Evolutionary conservation across 805 yeast species (phyloP).

Genomic region (Metschnikowia koreensis): DNA sequence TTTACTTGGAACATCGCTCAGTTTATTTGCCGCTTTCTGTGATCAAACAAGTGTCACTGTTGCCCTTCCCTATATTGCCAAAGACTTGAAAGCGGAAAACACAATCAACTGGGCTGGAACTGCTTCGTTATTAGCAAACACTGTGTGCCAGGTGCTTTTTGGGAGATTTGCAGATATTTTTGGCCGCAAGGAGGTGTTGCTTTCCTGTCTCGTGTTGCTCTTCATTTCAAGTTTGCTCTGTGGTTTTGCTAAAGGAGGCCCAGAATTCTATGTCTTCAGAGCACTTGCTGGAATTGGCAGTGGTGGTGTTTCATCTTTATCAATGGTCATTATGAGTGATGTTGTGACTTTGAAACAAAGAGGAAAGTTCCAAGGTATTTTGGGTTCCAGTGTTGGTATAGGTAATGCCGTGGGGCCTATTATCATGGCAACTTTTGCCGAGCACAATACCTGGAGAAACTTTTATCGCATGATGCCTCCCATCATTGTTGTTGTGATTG

Average conservation of each 20-base stretch:
- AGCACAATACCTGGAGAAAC: slow-evolving; percentile 49
- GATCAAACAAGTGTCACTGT: slow-evolving; percentile 52
- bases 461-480: slow-evolving; percentile 52
- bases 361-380: slow-evolving; percentile 53
- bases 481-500: slow-evolving; percentile 30
- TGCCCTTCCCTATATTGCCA: slow-evolving; percentile 48
- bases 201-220: slow-evolving; percentile 45
- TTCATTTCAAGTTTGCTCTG: slow-evolving; percentile 43
- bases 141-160: slow-evolving; percentile 72
- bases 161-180: slow-evolving; percentile 69
- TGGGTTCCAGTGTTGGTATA: slow-evolving; percentile 49
- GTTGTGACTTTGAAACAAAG: slow-evolving; percentile 53
- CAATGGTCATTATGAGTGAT: slow-evolving; percentile 55
- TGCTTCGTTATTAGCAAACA: slow-evolving; percentile 62
- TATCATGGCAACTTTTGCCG: slow-evolving; percentile 49
- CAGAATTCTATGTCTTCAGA: slow-evolving; percentile 47
- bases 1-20: slow-evolving; percentile 37
- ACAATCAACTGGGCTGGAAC: slow-evolving; percentile 73
- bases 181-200: slow-evolving; percentile 49
- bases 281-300: slow-evolving; percentile 61
- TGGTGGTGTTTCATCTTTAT: slow-evolving; percentile 52
- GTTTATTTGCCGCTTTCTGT: slow-evolving; percentile 42
- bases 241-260: slow-evolving; percentile 44
- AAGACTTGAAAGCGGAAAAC: slow-evolving; percentile 44
- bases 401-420: slow-evolving; percentile 59